phyloP scores from a whole-genome alignment of 1,139 yeast genomes.

The Pneumocystis canis region DNA sequence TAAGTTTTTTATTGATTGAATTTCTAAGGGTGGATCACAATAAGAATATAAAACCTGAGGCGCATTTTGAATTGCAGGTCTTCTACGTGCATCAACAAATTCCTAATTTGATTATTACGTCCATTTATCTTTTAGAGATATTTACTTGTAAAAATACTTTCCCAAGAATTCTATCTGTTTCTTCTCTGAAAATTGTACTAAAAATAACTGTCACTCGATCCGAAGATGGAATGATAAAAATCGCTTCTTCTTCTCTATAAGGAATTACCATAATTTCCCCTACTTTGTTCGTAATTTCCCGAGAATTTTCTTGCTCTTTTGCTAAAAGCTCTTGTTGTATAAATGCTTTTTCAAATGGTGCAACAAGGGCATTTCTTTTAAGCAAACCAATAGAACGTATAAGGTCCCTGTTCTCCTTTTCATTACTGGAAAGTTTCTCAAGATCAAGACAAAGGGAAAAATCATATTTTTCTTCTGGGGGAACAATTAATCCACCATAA shows the following conservation, averaged over 20 bases:
- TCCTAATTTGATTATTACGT: constrained; percentile 28
- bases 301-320: constrained; percentile 34
- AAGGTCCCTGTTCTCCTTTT: background rate
- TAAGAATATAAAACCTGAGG: constrained; percentile 92
- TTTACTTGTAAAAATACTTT: constrained; percentile 68
- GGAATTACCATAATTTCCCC: constrained; percentile 59
- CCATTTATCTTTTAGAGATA: background rate
- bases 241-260: constrained; percentile 87
- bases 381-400: constrained; percentile 28
- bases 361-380: constrained; percentile 79
- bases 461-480: constrained; percentile 62
- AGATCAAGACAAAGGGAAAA: constrained; percentile 62
- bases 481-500: constrained; percentile 29
- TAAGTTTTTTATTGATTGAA: constrained; percentile 29
- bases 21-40: constrained; percentile 85
- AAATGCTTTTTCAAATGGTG: constrained; percentile 84
- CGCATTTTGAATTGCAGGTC: constrained; percentile 82
- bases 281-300: background rate
- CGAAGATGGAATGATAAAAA: constrained; percentile 78
- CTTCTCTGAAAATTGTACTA: constrained; percentile 88
- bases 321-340: constrained; percentile 54
- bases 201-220: constrained; percentile 95
- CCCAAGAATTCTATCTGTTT: constrained; percentile 89
- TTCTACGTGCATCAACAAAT: constrained; percentile 90
- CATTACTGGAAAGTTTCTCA: constrained; percentile 23